Base-by-base conservation (phyloP, 768 basidiomycete species). In the Naganishia vishniacii region DNA sequence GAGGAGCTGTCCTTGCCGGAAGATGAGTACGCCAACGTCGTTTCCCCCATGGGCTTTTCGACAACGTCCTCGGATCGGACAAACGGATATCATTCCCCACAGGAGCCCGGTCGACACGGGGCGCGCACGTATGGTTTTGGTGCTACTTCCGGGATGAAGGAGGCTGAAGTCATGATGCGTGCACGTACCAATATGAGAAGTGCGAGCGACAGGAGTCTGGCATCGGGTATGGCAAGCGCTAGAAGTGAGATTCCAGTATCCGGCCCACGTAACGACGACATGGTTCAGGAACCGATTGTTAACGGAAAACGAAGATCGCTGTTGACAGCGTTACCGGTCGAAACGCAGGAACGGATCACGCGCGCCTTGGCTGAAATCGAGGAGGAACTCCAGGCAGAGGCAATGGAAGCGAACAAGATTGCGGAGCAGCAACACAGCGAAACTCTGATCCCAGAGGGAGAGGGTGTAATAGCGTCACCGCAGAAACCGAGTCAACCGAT, bases 331-430 rank as follows among this genome's bases (percentile, higher is more conserved):
- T 28, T 64, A 32, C 48, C 63, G 31, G 37, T 53, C 12, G 41
- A 44, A 16, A 45, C 51, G 26, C 51, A 59, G 44, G n/a, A 58
- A 44, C 41, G 63, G 26, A 48, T 64, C 15, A 45, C 51, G 1
- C 7, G 45, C 12, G 63, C 63, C 16, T 18, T 64, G 9, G 20
- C 48, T 31, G 31, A 58, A 37, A 49, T 64, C 56, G 63, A 64
- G 37, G 51, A 51, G 44, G 63, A 64, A 40, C 9, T 64, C 28
- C 25, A 40, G 2, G 40, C 34, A 13, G 48, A 41, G 48, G 61
- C 26, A 26, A 18, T 28, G 26, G 32, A 48, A 16, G 20, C 61
- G 20, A 40, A 23, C 1, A 41, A 40, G 53, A 25, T 37, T 16
- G 28, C 46, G 40, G 34, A 62, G 16, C 31, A 48, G 12, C 42